phyloP scores from a whole-genome alignment of 1,284 basidiomycete species.

The Heterobasidion occidentale region DNA sequence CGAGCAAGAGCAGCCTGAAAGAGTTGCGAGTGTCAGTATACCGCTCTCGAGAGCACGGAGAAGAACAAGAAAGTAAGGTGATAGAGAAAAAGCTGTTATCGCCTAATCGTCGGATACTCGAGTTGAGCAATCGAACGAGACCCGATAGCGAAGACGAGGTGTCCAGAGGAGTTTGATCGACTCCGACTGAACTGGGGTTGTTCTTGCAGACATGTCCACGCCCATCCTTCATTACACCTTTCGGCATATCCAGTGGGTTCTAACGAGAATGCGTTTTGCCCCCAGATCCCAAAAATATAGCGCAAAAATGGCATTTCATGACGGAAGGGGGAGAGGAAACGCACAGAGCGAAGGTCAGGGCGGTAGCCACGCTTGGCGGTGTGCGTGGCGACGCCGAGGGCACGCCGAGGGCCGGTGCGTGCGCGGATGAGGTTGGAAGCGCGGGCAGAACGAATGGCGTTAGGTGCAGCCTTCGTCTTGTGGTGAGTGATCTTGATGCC shows the following conservation, averaged over 20 bases:
- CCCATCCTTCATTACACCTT: slow-evolving; percentile 68
- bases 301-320: slow-evolving; percentile 3
- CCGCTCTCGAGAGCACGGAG: neutral
- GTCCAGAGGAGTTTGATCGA: slow-evolving; percentile 56
- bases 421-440: slow-evolving; percentile 54
- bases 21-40: no score
- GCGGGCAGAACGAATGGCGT: slow-evolving; percentile 40
- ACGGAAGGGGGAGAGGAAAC: slow-evolving; percentile 24
- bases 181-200: slow-evolving; percentile 34
- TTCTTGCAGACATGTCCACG: slow-evolving; percentile 84
- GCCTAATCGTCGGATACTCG: slow-evolving; percentile 66
- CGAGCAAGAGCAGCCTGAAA: slow-evolving; percentile 74
- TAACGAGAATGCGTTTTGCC: slow-evolving; percentile 40
- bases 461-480: slow-evolving; percentile 59
- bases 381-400: slow-evolving; percentile 63
- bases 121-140: slow-evolving; percentile 50
- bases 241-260: slow-evolving; percentile 43
- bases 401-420: slow-evolving; percentile 69
- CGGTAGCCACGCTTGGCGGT: slow-evolving; percentile 73
- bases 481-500: slow-evolving; percentile 64
- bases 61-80: slow-evolving; percentile 11
- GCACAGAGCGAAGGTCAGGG: slow-evolving; percentile 75
- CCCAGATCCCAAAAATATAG: neutral
- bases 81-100: slow-evolving; percentile 35
- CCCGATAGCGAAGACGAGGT: slow-evolving; percentile 68